These are phyloP conservation scores for Grigorovia humatica DNA, from an alignment of 805 yeast species.

Conservation along the genomic window DNA sequence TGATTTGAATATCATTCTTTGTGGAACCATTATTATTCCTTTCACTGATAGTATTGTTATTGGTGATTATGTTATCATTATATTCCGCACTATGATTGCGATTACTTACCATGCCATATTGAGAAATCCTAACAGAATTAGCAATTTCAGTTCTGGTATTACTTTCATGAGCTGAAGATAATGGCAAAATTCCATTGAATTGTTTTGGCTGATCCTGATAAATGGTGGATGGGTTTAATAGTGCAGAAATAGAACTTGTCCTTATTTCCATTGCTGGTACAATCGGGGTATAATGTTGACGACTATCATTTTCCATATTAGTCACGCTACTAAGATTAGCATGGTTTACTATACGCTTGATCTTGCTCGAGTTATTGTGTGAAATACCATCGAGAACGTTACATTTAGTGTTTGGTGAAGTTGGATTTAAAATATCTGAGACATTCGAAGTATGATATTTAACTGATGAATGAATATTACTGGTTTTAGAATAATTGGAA, in stretches of 20 bases:
- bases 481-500: background rate
- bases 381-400: background rate
- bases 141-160: background rate
- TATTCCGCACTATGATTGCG: background rate
- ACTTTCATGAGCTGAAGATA: background rate
- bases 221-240: slow-evolving; percentile 9
- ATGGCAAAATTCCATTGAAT: background rate
- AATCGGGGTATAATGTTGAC: background rate
- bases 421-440: background rate
- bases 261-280: slow-evolving; percentile 1
- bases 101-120: background rate
- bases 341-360: background rate
- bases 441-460: background rate
- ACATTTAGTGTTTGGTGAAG: background rate
- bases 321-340: background rate
- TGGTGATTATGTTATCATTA: background rate
- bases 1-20: too few relatives aligned
- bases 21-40: background rate
- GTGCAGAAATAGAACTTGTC: slow-evolving; percentile 9
- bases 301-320: background rate
- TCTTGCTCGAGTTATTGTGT: background rate
- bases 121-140: background rate
- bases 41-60: background rate
- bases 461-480: background rate
- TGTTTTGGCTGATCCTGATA: background rate